Evolutionary conservation across 495 filamentous ascomycete genomes (phyloP).

Genomic region (Podospora pseudopauciseta): DNA sequence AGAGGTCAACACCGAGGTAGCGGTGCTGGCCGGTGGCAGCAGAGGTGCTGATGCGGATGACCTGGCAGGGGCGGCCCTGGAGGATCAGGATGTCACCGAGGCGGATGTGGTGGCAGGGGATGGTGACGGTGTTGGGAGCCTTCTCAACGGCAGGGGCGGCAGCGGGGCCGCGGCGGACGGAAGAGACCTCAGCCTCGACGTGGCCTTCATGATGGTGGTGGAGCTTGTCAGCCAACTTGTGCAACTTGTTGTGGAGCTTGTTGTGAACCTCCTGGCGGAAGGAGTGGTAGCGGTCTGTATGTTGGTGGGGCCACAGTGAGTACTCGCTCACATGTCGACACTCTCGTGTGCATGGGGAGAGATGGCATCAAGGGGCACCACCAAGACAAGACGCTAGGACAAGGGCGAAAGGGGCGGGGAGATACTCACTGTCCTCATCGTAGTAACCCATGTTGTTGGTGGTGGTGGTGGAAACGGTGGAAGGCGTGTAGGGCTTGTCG

Average conservation of each 20-base stretch:
- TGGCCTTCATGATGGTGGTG: constrained; percentile 57
- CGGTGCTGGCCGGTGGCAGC: constrained; percentile 98
- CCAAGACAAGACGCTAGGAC: neutral
- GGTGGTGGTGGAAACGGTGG: constrained; percentile 14
- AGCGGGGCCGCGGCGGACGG: constrained; percentile 29
- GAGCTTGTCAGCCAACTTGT: constrained; percentile 78
- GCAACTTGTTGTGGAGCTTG: constrained; percentile 56
- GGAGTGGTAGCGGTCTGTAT: constrained; percentile 80
- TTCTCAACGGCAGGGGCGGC: constrained; percentile 31
- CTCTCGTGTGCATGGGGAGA: neutral
- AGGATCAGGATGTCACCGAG: constrained; percentile 98
- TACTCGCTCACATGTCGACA: constrained; percentile 32
- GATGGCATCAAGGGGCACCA: neutral
- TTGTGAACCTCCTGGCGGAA: constrained; percentile 71
- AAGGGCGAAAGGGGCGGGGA: neutral
- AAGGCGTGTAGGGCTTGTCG: constrained; percentile 35
- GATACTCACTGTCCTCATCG: constrained; percentile 74
- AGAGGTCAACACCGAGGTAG: constrained; percentile 98
- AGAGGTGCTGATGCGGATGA: constrained; percentile 98
- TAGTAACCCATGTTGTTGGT: constrained; percentile 93
- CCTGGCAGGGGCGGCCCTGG: constrained; percentile 98
- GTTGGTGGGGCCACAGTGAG: constrained; percentile 14
- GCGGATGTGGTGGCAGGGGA: constrained; percentile 98
- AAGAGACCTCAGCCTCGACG: constrained; percentile 56
- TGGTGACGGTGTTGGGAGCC: constrained; percentile 84